Conservation (phyloP, 768 basidiomycete genomes). For the Mycena kentingensis region DNA sequence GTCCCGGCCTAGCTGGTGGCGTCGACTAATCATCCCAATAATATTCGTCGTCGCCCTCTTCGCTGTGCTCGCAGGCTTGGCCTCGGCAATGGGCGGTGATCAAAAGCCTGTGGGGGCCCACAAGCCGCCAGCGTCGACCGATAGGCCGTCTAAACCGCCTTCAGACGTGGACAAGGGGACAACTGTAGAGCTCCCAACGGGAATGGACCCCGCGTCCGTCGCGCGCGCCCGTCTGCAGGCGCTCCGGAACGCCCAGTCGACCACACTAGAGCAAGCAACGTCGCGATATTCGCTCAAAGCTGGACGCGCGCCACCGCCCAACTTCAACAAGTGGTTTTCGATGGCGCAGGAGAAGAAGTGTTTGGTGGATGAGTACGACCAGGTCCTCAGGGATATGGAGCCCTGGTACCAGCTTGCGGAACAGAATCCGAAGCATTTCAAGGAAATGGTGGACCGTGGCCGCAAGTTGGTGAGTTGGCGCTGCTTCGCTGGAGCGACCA, state of each 20-base stretch:
- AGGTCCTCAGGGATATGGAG: conserved; percentile 10
- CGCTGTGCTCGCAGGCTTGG: conserved; percentile 11
- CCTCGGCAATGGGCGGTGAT: conserved; percentile 10
- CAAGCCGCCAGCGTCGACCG: background rate
- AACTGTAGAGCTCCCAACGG: background rate
- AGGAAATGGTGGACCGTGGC: background rate
- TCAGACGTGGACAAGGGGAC: background rate
- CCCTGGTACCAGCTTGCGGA: conserved; percentile 13
- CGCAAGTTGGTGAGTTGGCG: background rate
- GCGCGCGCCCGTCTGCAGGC: conserved; percentile 8
- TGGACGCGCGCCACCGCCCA: conserved; percentile 3
- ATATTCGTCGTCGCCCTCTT: conserved; percentile 14
- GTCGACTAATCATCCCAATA: conserved; percentile 13
- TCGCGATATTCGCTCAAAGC: conserved; percentile 19
- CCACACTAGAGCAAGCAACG: conserved; percentile 17
- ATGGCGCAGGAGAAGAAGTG: conserved; percentile 4
- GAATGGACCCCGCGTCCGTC: conserved; percentile 8
- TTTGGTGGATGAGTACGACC: conserved; percentile 16
- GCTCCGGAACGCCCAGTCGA: conserved; percentile 14
- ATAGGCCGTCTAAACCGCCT: background rate
- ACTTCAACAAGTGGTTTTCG: conserved; percentile 6
- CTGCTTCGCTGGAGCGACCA: background rate
- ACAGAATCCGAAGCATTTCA: background rate
- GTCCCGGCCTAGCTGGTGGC: conserved; percentile 1
- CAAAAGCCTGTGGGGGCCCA: background rate